These are phyloP conservation scores for Pneumocystis jirovecii DNA, from an alignment of 1,139 yeast species.

Conservation along the genomic window DNA sequence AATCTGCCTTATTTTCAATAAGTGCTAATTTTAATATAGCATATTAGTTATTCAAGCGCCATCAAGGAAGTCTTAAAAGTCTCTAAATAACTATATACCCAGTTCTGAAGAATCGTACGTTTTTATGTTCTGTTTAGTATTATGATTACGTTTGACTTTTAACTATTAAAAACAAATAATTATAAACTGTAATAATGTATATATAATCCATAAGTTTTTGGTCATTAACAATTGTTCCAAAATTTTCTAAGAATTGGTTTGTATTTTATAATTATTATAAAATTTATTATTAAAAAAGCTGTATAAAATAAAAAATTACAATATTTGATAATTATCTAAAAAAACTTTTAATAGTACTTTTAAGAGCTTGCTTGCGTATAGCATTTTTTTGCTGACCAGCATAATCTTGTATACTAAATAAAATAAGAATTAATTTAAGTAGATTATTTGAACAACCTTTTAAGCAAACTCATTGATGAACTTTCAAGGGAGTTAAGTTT, in stretches of 20 bases:
- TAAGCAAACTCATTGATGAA: slow-evolving; percentile 19
- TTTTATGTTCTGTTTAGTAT: neutral
- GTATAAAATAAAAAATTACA: neutral
- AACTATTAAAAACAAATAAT: neutral
- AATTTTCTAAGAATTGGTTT: neutral
- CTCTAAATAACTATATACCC: neutral
- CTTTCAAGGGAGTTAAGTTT: slow-evolving; percentile 22
- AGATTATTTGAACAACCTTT: neutral
- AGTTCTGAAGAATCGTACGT: neutral
- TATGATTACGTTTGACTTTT: neutral
- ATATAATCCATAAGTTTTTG: neutral
- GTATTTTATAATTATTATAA: neutral
- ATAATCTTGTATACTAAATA: neutral
- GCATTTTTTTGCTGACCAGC: neutral
- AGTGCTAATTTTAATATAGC: neutral
- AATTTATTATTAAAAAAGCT: neutral
- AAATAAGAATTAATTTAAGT: neutral
- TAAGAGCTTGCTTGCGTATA: neutral
- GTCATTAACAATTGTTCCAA: neutral
- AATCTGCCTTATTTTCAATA: neutral
- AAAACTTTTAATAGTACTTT: neutral
- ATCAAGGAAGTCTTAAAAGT: neutral
- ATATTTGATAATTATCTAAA: neutral
- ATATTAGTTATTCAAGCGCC: neutral
- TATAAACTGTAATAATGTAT: neutral